A percentile compares a stretch with the other conserved stretches of the same genome.
Conservation (phyloP, 2,329 filamentous ascomycete genomes). For the Botrytis fabae region DNA sequence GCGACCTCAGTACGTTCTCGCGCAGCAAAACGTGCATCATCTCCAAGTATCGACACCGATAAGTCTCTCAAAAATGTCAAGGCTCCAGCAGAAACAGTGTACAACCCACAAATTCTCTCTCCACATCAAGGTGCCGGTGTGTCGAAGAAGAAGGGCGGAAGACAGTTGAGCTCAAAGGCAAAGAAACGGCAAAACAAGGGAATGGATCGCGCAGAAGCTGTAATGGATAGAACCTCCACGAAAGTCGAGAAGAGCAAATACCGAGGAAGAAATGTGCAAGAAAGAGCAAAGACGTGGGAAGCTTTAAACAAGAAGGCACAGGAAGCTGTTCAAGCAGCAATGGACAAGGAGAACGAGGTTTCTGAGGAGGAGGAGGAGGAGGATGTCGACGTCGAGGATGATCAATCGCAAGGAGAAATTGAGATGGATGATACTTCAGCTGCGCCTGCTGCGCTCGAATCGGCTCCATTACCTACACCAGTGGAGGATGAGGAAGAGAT, state of each 20-base stretch:
- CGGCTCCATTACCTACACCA: constrained; percentile 21
- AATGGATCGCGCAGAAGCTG: constrained; percentile 59
- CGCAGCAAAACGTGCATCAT: constrained; percentile 70
- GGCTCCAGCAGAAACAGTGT: constrained; percentile 50
- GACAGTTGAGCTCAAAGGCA: constrained; percentile 56
- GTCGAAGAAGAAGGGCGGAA: constrained; percentile 63
- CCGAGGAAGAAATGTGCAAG: constrained; percentile 49
- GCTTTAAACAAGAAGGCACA: constrained; percentile 52
- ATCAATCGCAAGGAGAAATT: constrained; percentile 18
- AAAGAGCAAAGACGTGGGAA: constrained; percentile 57
- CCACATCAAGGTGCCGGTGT: constrained; percentile 68
- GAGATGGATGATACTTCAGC: constrained; percentile 21
- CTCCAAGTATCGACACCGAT: constrained; percentile 69
- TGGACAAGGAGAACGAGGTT: constrained; percentile 30
- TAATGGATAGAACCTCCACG: constrained; percentile 57
- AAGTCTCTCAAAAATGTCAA: constrained; percentile 66
- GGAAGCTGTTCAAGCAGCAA: constrained; percentile 35
- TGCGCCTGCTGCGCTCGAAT: constrained; percentile 17
- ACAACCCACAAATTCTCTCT: constrained; percentile 65
- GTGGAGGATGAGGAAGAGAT: constrained; percentile 36
- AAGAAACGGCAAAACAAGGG: constrained; percentile 57
- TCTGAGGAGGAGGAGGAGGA: constrained; percentile 31
- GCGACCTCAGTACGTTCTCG: constrained; percentile 68
- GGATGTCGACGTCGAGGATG: constrained; percentile 26
- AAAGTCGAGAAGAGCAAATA: constrained; percentile 58